Evolutionary conservation across 1,139 yeast genomes (phyloP).

Genomic region (Debaryomyces fabryi): DNA sequence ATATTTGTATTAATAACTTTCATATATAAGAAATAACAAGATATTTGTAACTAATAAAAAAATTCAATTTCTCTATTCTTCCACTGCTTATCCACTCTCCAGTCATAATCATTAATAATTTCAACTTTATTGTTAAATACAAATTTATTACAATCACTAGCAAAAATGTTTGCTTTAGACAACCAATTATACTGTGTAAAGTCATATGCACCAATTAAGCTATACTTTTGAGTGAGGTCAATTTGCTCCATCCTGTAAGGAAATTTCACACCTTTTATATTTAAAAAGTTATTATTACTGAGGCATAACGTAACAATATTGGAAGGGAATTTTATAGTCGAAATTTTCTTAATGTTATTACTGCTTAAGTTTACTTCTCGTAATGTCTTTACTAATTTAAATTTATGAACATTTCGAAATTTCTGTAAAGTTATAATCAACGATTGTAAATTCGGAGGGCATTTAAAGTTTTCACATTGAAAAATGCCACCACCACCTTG

Average conservation of each 20-base stretch:
- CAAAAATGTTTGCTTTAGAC: background rate
- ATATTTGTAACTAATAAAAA: background rate
- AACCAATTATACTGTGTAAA: background rate
- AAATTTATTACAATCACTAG: constrained; percentile 1
- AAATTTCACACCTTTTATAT: background rate
- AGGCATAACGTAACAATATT: background rate
- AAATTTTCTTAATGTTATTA: constrained; percentile 3
- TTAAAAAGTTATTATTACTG: constrained; percentile 2
- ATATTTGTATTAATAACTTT: background rate
- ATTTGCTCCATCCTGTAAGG: background rate
- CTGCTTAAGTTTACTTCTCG: constrained; percentile 4
- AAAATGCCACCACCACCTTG: constrained; percentile 6
- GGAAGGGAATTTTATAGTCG: constrained; percentile 4
- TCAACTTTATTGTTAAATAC: background rate
- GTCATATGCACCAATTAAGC: constrained; percentile 1
- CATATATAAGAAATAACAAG: background rate
- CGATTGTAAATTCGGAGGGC: constrained; percentile 1
- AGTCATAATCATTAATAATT: constrained; percentile 4
- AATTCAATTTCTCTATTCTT: constrained; percentile 1
- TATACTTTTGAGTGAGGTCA: constrained; percentile 5
- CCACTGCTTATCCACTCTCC: constrained; percentile 4
- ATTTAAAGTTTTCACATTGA: constrained; percentile 6
- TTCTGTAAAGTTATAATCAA: constrained; percentile 5
- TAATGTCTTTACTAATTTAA: background rate
- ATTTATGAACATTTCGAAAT: constrained; percentile 5